A percentile compares a stretch with the other conserved stretches of the same genome.
phyloP scores from a whole-genome alignment of 139 green algal species.

The Chlorella sp. region DNA sequence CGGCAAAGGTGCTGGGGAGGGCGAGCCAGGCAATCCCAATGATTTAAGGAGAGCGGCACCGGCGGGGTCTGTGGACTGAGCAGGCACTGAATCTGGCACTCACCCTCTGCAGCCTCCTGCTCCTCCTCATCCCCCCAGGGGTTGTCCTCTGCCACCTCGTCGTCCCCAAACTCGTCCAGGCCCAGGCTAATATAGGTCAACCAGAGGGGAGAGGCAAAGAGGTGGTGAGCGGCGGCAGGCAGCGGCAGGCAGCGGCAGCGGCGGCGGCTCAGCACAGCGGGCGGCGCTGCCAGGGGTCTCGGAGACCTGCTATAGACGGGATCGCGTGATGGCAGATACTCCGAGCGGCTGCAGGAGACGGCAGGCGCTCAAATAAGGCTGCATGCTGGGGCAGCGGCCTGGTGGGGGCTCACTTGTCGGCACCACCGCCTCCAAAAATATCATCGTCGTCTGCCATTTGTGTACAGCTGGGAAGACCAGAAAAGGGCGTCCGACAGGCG shows the following conservation, averaged over 20 bases:
- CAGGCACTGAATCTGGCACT: not conserved
- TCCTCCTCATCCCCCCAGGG: conserved; percentile 19
- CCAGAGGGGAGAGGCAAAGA: not conserved
- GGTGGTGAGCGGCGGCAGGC: not conserved
- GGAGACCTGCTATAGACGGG: not conserved
- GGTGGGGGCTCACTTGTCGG: not conserved
- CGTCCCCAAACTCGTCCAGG: conserved; percentile 22
- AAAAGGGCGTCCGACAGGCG: not conserved
- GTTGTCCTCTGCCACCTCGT: conserved; percentile 26
- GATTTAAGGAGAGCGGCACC: too few relatives aligned
- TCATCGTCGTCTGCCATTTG: conserved; percentile 38
- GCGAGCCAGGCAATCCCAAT: too few relatives aligned
- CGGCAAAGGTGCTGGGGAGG: too few relatives aligned
- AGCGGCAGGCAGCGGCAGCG: not conserved
- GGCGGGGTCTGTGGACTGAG: too few relatives aligned
- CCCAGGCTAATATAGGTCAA: not conserved
- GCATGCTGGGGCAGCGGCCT: too few relatives aligned
- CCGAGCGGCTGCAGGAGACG: too few relatives aligned
- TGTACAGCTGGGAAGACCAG: too few relatives aligned
- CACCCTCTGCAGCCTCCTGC: conserved; percentile 1
- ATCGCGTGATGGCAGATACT: too few relatives aligned
- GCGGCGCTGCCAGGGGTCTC: not conserved
- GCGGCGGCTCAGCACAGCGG: not conserved
- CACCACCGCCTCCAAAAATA: conserved; percentile 13
- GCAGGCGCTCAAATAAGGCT: too few relatives aligned